phyloP scores from a whole-genome alignment of 2,329 filamentous ascomycete genomes.

The Leptosphaerulina australis region DNA sequence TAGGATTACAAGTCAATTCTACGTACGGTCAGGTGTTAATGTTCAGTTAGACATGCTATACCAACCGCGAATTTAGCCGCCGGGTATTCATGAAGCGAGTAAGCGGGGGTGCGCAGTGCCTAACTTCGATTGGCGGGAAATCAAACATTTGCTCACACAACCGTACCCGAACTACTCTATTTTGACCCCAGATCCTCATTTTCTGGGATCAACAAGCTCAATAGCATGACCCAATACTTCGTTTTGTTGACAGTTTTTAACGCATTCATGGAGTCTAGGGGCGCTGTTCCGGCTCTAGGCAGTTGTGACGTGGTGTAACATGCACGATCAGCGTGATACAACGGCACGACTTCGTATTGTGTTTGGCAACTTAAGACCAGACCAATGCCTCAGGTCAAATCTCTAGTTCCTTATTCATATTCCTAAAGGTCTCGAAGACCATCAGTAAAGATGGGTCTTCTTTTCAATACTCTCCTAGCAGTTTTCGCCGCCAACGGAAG shows the following conservation, averaged over 20 bases:
- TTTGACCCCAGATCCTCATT: conserved; percentile 24
- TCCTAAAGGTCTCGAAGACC: not conserved
- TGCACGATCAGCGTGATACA: conserved; percentile 20
- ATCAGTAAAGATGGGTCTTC: conserved; percentile 45
- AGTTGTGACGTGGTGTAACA: conserved; percentile 16
- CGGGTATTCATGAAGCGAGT: conserved; percentile 5
- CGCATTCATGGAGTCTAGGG: conserved; percentile 32
- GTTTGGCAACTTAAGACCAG: conserved; percentile 2
- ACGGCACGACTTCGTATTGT: conserved; percentile 5
- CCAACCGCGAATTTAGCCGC: conserved; percentile 5
- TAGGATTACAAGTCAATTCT: too few species aligned
- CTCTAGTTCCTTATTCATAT: not conserved
- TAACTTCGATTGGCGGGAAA: conserved; percentile 33
- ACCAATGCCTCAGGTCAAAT: not conserved
- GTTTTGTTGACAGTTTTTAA: not conserved
- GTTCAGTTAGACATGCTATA: conserved; percentile 1
- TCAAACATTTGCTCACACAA: conserved; percentile 23
- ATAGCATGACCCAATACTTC: conserved; percentile 12
- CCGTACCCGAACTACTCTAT: conserved; percentile 26
- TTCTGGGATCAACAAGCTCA: conserved; percentile 20
- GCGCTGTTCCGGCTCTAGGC: conserved; percentile 28
- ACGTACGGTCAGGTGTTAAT: not conserved
- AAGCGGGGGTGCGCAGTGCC: conserved; percentile 2
- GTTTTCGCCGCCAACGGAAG: conserved; percentile 53
- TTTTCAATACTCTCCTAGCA: conserved; percentile 52